Evolutionary conservation across 2,329 filamentous ascomycete species (phyloP).

Genomic region (Rhexocercosporidium sp.): DNA sequence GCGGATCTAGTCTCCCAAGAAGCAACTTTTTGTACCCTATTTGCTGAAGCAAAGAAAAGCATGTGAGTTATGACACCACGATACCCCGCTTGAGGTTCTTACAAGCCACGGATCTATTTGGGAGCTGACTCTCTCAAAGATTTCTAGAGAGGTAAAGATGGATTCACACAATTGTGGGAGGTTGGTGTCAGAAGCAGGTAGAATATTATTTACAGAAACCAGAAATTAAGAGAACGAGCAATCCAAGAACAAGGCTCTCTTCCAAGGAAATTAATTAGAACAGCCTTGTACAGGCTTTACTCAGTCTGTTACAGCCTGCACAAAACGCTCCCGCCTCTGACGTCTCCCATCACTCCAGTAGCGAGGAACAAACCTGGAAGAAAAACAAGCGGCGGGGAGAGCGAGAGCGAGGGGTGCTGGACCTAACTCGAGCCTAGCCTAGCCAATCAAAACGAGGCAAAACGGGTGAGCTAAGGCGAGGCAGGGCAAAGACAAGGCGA

Average conservation of each 20-base stretch:
- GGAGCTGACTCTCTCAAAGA: too few relatives aligned
- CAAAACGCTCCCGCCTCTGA: conserved; percentile 6
- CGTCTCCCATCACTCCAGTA: neutral
- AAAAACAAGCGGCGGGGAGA: too few relatives aligned
- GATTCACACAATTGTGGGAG: too few relatives aligned
- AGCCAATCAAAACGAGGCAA: neutral
- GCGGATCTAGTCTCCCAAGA: neutral
- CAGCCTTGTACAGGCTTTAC: neutral
- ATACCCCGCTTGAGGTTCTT: neutral
- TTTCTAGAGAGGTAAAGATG: neutral
- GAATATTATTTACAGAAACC: too few relatives aligned
- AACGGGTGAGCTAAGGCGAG: neutral
- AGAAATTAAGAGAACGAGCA: too few relatives aligned
- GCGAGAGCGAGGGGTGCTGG: neutral
- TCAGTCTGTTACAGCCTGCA: neutral
- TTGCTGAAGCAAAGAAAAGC: neutral
- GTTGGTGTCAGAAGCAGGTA: too few relatives aligned
- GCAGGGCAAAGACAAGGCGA: neutral
- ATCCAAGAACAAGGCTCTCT: too few relatives aligned
- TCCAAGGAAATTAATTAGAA: neutral
- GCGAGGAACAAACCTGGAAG: neutral
- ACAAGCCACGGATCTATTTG: neutral
- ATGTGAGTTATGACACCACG: neutral
- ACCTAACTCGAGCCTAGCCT: conserved; percentile 4
- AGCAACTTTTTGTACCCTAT: neutral